These are phyloP conservation scores for Parmelia sp. DNA, from an alignment of 495 filamentous ascomycete species.

Conservation along the genomic window DNA sequence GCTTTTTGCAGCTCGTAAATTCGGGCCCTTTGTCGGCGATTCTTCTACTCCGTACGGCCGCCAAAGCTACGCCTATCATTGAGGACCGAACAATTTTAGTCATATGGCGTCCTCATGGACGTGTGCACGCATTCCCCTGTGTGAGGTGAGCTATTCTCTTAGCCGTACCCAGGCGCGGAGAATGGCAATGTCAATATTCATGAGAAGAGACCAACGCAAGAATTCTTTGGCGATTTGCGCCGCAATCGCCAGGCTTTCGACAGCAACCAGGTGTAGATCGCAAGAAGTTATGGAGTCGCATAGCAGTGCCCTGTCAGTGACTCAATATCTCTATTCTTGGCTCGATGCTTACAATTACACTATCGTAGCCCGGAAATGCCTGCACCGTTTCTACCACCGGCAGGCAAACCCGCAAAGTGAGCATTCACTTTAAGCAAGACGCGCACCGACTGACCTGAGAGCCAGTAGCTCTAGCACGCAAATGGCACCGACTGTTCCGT, in stretches of 20 bases:
- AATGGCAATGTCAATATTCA: background rate
- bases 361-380: constrained; percentile 8
- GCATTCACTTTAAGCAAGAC: background rate
- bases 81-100: too few relatives aligned
- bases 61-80: too few relatives aligned
- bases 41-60: too few relatives aligned
- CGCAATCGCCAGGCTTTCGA: background rate
- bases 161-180: background rate
- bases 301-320: constrained; percentile 2
- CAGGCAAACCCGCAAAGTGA: background rate
- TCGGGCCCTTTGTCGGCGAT: too few relatives aligned
- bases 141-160: background rate
- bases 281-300: background rate
- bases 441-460: background rate
- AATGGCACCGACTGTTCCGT: background rate
- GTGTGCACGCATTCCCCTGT: background rate
- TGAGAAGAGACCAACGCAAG: background rate
- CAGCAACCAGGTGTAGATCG: background rate
- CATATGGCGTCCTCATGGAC: background rate
- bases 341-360: background rate
- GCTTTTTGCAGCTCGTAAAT: too few relatives aligned
- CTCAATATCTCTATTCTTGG: background rate
- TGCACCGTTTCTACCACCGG: background rate
- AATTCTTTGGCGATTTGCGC: background rate
- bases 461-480: background rate